Percentiles rank a stretch among this genome's conserved stretches.
phyloP scores from a whole-genome alignment of 1,284 basidiomycete genomes.

The Cutaneotrichosporon cavernicola region DNA sequence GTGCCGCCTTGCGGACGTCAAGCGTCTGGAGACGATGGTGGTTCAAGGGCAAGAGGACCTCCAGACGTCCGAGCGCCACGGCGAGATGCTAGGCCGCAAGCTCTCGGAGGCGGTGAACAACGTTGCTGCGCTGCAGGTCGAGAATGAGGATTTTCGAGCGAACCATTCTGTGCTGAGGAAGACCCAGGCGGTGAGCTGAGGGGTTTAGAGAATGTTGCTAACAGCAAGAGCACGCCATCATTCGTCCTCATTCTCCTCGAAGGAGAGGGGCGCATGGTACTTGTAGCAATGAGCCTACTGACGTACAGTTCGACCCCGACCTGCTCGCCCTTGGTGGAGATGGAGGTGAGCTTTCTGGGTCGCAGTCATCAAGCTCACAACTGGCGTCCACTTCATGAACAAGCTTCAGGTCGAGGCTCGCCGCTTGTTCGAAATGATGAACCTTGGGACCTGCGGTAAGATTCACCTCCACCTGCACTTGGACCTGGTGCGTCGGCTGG shows the following conservation, averaged over 20 bases:
- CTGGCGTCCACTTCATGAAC: slow-evolving; percentile 8
- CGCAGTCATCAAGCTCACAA: background rate
- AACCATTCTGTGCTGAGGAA: slow-evolving; percentile 36
- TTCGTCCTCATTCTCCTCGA: slow-evolving; percentile 31
- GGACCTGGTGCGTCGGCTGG: slow-evolving; percentile 30
- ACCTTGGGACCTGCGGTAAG: slow-evolving; percentile 5
- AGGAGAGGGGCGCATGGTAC: slow-evolving; percentile 34
- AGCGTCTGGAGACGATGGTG: background rate
- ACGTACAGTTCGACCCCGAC: slow-evolving; percentile 27
- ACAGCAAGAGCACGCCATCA: background rate
- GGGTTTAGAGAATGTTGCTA: background rate
- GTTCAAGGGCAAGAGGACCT: background rate
- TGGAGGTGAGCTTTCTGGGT: slow-evolving; percentile 22
- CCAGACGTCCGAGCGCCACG: background rate
- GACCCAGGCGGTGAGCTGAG: background rate
- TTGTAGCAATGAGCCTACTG: slow-evolving; percentile 1
- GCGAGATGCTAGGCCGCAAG: background rate
- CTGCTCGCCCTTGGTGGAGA: slow-evolving; percentile 20
- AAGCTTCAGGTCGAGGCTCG: slow-evolving; percentile 10
- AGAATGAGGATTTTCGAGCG: slow-evolving; percentile 51
- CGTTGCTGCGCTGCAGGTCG: background rate
- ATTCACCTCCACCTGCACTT: slow-evolving; percentile 28
- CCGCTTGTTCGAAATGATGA: slow-evolving; percentile 7
- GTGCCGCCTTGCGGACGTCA: background rate
- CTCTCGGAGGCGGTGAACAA: background rate